Base-by-base conservation (phyloP, 192 early-diverging fungal genomes). In the Spinellus fusiger region DNA sequence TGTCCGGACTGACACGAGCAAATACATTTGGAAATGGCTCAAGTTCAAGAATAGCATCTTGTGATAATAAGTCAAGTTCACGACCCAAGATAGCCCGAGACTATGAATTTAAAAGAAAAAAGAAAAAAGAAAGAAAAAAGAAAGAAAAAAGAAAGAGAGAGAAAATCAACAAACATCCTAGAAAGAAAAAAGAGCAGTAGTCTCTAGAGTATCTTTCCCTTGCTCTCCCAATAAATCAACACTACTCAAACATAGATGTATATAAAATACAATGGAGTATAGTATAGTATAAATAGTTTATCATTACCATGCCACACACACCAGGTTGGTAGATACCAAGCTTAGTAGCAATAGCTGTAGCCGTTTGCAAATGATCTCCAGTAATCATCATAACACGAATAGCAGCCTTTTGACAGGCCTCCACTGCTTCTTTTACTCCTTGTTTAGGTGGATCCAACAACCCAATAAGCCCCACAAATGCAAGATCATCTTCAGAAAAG, bases 331-430 rank as follows among this genome's bases (percentile, higher is more conserved):
- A 73, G 46, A 98, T 98, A 26, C 92, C 92, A 29, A 98, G 77
- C 34, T 94, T 81, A 54, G 77, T 80, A 26, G 95, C 95, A 66
- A 98, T 97, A 4, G 96, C 93, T 18, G 86, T 83, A 1, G 96
- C 96, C 10, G 96, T 98, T 58, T 81, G 82, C 38, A 93, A 81
- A 64, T 98, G 96, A 69, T 98, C 95, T 49, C 96, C 96, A 4
- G 96, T 98, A 54, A 98, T 93, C 96, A 98, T 98, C 23, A 94
- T 82, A 4, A 98, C 96, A 47, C 85, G 85, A 71, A 98, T 93
- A 8, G 95, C 96, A 5, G 96, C 96, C n/a, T 77, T 52, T 65
- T 93, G 89, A 73, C 96, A 95, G 44, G 79, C 84, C 1, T 68
- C 76, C 20, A 98, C 84, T 65, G 84, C 83, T 61, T 92, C 92